These are phyloP conservation scores for Penicillium sp. DNA, from an alignment of 2,329 filamentous ascomycete genomes.

Conservation along the genomic window DNA sequence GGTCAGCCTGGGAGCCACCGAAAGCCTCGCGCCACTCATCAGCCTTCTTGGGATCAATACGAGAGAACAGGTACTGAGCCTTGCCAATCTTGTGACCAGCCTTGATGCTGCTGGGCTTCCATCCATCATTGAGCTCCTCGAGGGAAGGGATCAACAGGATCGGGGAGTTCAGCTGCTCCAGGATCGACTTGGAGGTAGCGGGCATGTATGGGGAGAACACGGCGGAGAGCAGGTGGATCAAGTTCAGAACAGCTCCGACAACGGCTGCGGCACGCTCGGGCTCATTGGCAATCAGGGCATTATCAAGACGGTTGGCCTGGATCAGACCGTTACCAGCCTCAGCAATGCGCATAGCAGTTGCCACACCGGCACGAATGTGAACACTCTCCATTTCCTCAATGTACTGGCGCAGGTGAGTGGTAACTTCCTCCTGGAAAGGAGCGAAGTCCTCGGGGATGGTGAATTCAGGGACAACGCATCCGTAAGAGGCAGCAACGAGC, in stretches of 20 bases:
- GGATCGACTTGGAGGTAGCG: slow-evolving; percentile 70
- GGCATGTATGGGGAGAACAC: slow-evolving; percentile 85
- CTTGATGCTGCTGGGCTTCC: slow-evolving; percentile 60
- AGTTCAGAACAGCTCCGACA: slow-evolving; percentile 77
- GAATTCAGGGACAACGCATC: slow-evolving; percentile 51
- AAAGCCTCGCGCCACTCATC: slow-evolving; percentile 79
- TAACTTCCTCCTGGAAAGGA: slow-evolving; percentile 47
- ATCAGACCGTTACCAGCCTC: slow-evolving; percentile 60
- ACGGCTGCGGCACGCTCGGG: slow-evolving; percentile 61
- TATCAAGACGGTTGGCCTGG: slow-evolving; percentile 62
- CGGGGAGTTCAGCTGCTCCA: slow-evolving; percentile 68
- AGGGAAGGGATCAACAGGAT: slow-evolving; percentile 60
- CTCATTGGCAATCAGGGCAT: slow-evolving; percentile 59
- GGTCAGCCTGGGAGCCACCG: slow-evolving; percentile 64
- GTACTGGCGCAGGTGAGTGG: slow-evolving; percentile 56
- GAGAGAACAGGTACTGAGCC: slow-evolving; percentile 76
- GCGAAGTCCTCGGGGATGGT: slow-evolving; percentile 43
- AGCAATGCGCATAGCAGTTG: slow-evolving; percentile 57
- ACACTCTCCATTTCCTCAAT: slow-evolving; percentile 59
- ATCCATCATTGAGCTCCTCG: slow-evolving; percentile 55
- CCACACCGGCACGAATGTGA: slow-evolving; percentile 58
- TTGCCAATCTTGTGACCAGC: slow-evolving; percentile 79
- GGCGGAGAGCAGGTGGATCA: slow-evolving; percentile 76
- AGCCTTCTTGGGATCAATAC: slow-evolving; percentile 77
- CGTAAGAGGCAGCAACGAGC: slow-evolving; percentile 68